Evolutionary conservation across 345 rosid species (phyloP), one percentile per base, ranked within the genome.

Genomic region (Hibiscus tridactylites): DNA sequence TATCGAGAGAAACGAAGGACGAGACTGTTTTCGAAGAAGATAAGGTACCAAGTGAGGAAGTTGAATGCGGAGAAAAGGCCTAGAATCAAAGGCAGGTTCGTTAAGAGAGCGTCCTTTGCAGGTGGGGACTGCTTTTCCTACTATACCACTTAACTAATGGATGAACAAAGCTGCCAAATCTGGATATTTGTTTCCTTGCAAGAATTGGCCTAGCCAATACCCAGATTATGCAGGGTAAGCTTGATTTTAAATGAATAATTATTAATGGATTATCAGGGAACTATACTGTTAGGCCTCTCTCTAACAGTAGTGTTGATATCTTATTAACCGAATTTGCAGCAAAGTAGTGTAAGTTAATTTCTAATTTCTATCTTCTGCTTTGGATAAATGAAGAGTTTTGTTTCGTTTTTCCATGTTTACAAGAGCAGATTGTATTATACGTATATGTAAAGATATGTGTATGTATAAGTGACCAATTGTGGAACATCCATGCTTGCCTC

Each of bases 61-160:
- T 73, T 86, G 70, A 88, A 88, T 24, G 93, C 93, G 0, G 93
- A 85, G 83, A 85, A 85, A 74, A 85, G 93, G 77, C 93, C 93
- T 46, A 77, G 93, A 68, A 79, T 88, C 85, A 86, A 85, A 83
- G 93, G 93, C 16, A 78, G 93, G 15, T 86, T 88, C 61, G 93
- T 86, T 0, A 88, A 86, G 87, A 88, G 89, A 75, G 66, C 82
- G 5, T 74, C 82, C 21, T 67, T 75, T 26, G 13, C 12, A 3
- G 35, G 62, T 56, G 66, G 76, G 73, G 37, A 57, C 56, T 39
- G 37, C 24, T 71, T 58, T 24, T 58, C 62, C 62, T 58, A 56
- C 9, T 58, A 26, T 26, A 58, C 12, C 31, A 57, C 2, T 24
- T 24, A 58, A 58, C 3, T 58, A 24, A 11, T 57, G 3, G 16